phyloP scores from a whole-genome alignment of 2,329 filamentous ascomycete species.

The Orbilia ellipsospora region DNA sequence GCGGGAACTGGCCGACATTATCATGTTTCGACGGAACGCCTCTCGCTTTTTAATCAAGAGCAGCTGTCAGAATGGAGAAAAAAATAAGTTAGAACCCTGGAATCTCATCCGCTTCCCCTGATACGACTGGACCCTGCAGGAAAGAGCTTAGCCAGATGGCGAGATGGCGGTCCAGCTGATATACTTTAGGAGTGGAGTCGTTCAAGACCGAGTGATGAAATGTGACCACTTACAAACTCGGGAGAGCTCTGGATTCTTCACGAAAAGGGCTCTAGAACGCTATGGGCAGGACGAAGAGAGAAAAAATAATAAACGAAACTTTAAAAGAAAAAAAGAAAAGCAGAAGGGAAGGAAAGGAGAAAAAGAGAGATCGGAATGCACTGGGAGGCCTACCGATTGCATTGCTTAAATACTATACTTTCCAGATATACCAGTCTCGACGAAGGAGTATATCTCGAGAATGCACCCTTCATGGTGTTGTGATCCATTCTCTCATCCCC shows the following conservation, averaged over 20 bases:
- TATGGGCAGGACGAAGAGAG: constrained; percentile 1
- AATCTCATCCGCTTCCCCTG: constrained; percentile 9
- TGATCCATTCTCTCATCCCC: constrained; percentile 16
- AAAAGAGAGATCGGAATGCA: too few species aligned
- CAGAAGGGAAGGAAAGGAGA: neutral
- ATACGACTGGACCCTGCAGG: constrained; percentile 39
- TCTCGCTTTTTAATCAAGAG: constrained; percentile 19
- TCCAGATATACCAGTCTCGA: neutral
- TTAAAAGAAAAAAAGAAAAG: constrained; percentile 13
- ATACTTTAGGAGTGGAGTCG: constrained; percentile 13
- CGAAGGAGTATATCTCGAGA: neutral
- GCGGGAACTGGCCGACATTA: constrained; percentile 44
- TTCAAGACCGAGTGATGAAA: constrained; percentile 18
- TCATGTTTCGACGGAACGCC: constrained; percentile 37
- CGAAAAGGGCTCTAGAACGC: constrained; percentile 23
- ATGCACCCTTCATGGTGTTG: constrained; percentile 41
- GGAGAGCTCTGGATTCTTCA: constrained; percentile 44
- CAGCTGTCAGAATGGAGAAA: constrained; percentile 11
- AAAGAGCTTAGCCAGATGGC: constrained; percentile 33
- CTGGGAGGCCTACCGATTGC: too few species aligned
- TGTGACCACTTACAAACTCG: constrained; percentile 36
- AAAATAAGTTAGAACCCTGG: constrained; percentile 25
- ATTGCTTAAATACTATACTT: too few species aligned
- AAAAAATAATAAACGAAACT: neutral
- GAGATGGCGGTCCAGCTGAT: constrained; percentile 25